A percentile compares a stretch with the other conserved stretches of the same genome.
Evolutionary conservation across 2,329 filamentous ascomycete species (phyloP).

Genomic region (Whalleya microplaca): DNA sequence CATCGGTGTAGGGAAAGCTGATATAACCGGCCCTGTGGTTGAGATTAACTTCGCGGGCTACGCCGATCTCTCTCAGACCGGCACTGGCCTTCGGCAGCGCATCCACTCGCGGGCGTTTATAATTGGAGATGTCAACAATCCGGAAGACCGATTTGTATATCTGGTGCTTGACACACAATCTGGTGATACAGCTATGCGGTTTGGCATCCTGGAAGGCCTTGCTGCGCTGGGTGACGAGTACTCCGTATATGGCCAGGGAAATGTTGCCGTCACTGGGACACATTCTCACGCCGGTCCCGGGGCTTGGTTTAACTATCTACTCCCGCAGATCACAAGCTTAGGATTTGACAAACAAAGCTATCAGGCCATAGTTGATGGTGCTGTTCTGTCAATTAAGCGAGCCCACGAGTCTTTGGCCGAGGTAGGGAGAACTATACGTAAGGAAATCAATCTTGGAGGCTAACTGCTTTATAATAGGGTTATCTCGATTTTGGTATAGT

Average conservation of each 20-base stretch:
- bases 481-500: slow-evolving; percentile 26
- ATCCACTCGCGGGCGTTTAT: slow-evolving; percentile 89
- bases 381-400: slow-evolving; percentile 75
- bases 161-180: slow-evolving; percentile 84
- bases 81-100: slow-evolving; percentile 80
- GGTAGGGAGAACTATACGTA: slow-evolving; percentile 26
- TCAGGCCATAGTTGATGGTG: slow-evolving; percentile 83
- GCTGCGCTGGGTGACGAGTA: slow-evolving; percentile 71
- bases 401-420: slow-evolving; percentile 72
- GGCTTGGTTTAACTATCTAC: slow-evolving; percentile 88
- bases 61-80: slow-evolving; percentile 77
- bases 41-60: slow-evolving; percentile 93
- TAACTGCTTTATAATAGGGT: slow-evolving; percentile 30
- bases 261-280: slow-evolving; percentile 87
- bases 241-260: slow-evolving; percentile 73
- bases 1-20: slow-evolving; percentile 56
- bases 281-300: slow-evolving; percentile 90
- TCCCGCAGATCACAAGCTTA: slow-evolving; percentile 85
- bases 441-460: neutral
- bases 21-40: slow-evolving; percentile 73
- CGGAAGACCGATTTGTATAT: slow-evolving; percentile 78
- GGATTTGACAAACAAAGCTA: slow-evolving; percentile 88
- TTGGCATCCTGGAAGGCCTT: slow-evolving; percentile 78
- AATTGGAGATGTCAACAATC: slow-evolving; percentile 67
- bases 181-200: slow-evolving; percentile 83